A percentile compares a stretch with the other conserved stretches of the same genome.
Conservation (phyloP, 2,329 filamentous ascomycete species). For the Macrophomina phaseolina region DNA sequence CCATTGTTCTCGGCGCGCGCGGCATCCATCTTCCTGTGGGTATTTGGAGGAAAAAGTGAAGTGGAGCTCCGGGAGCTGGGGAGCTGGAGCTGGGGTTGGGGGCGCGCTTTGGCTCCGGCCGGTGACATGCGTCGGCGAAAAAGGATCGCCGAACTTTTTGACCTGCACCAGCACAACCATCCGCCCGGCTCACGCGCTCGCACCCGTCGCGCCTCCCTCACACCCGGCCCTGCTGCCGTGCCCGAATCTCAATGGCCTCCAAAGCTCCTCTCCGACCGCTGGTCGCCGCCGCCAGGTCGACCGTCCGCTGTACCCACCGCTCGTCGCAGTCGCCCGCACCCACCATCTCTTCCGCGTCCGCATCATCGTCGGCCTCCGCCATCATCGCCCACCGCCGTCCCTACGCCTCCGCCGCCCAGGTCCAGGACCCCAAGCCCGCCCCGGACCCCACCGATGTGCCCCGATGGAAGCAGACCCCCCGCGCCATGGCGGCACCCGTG, state of each 20-base stretch:
- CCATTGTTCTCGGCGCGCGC: background rate
- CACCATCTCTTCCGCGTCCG: slow-evolving; percentile 33
- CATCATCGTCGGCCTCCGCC: slow-evolving; percentile 43
- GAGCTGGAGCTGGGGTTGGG: slow-evolving; percentile 2
- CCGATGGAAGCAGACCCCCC: slow-evolving; percentile 58
- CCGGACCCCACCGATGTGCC: slow-evolving; percentile 44
- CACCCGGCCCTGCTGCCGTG: slow-evolving; percentile 21
- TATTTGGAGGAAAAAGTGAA: background rate
- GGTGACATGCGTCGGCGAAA: slow-evolving; percentile 18
- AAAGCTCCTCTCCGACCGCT: slow-evolving; percentile 48
- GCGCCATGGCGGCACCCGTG: slow-evolving; percentile 53
- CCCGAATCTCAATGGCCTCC: slow-evolving; percentile 52
- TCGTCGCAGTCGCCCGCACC: slow-evolving; percentile 27
- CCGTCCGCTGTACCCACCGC: slow-evolving; percentile 35
- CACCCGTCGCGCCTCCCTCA: slow-evolving; percentile 28
- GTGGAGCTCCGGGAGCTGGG: background rate
- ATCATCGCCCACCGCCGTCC: slow-evolving; percentile 27
- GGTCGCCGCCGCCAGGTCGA: slow-evolving; percentile 35
- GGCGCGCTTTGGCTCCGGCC: background rate
- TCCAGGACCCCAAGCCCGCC: slow-evolving; percentile 28
- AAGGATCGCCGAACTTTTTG: slow-evolving; percentile 28
- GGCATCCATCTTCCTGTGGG: background rate
- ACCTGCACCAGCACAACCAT: slow-evolving; percentile 27
- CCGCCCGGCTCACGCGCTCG: slow-evolving; percentile 30
- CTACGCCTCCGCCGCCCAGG: slow-evolving; percentile 11